Percentiles rank a stretch among this genome's conserved stretches.
Conservation (phyloP, 2,329 filamentous ascomycete species). For the Talaromyces pinophilus region DNA sequence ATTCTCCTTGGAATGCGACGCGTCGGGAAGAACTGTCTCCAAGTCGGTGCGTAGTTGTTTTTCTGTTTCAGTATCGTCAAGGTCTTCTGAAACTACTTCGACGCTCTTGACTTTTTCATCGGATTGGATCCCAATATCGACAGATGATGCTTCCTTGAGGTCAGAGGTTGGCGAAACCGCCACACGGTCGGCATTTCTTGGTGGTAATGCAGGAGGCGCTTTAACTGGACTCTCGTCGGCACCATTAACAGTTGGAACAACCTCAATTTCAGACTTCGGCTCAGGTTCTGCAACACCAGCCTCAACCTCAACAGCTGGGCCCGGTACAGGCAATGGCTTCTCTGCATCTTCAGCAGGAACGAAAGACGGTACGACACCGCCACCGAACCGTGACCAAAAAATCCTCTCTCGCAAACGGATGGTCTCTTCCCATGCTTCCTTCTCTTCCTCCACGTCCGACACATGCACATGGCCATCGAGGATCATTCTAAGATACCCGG, state of each 20-base stretch:
- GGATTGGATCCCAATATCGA: conserved; percentile 24
- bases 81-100: not conserved
- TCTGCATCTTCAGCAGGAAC: conserved; percentile 32
- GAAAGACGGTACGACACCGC: conserved; percentile 76
- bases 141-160: conserved; percentile 26
- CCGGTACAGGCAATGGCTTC: conserved; percentile 24
- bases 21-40: conserved; percentile 15
- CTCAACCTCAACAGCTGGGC: not conserved
- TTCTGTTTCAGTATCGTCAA: conserved; percentile 1
- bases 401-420: conserved; percentile 87
- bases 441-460: conserved; percentile 79
- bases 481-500: conserved; percentile 86
- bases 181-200: conserved; percentile 13
- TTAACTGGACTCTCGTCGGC: conserved; percentile 1
- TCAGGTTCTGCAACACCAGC: not conserved
- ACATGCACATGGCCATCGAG: conserved; percentile 90
- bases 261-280: not conserved
- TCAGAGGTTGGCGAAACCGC: conserved; percentile 27
- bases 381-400: conserved; percentile 94
- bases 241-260: not conserved
- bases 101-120: conserved; percentile 17
- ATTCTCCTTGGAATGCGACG: conserved; percentile 18
- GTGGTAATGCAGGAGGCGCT: conserved; percentile 18
- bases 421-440: conserved; percentile 91
- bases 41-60: conserved; percentile 10